A percentile compares a stretch with the other conserved stretches of the same genome.
phyloP scores from a whole-genome alignment of 352 stramenopile genomes.

The Phytophthora cactorum region DNA sequence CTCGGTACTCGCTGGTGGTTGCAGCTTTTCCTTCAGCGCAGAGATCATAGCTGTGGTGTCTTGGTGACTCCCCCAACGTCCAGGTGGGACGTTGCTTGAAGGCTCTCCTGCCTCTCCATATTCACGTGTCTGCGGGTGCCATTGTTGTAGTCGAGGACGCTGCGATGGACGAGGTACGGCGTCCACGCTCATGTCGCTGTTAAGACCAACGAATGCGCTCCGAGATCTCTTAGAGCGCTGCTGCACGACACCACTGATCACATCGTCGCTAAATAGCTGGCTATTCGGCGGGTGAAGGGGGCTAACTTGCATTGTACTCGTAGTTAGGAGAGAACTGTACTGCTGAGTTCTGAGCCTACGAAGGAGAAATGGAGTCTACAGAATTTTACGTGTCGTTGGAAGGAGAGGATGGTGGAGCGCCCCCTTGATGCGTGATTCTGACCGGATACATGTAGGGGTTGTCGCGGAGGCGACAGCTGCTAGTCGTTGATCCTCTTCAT shows the following conservation, averaged over 20 bases:
- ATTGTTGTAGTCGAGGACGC: background rate
- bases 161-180: background rate
- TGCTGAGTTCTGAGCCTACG: no score
- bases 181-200: background rate
- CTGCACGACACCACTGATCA: constrained; percentile 5
- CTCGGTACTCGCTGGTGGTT: background rate
- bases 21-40: background rate
- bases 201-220: background rate
- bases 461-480: no score
- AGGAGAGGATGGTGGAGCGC: no score
- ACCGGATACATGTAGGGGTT: no score
- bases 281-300: constrained; percentile 9
- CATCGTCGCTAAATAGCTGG: constrained; percentile 9
- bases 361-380: no score
- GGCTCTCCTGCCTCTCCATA: background rate
- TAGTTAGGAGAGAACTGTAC: no score
- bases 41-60: background rate
- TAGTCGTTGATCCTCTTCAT: no score
- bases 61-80: background rate
- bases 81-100: background rate
- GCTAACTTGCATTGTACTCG: constrained; percentile 9
- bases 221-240: constrained; percentile 1
- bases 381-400: no score
- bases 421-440: no score
- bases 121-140: background rate